Base-by-base conservation (phyloP, 2,329 filamentous ascomycete genomes). In the Fusarium sacchari region DNA sequence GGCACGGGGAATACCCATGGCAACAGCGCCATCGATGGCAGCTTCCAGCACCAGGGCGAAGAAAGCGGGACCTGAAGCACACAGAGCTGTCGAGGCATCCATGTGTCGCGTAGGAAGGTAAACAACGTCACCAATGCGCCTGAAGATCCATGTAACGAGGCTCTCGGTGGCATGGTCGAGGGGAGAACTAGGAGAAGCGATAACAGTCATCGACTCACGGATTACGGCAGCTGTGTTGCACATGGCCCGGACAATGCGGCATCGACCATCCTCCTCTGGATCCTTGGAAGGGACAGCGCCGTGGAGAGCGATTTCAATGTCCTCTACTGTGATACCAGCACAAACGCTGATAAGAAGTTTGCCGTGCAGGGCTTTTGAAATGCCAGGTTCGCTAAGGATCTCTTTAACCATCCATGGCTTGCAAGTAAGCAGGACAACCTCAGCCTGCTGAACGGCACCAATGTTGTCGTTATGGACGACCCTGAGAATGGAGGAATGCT, bases 331-430 rank as follows among this genome's bases (percentile, higher is more conserved):
- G 28, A 96, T 89, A 64, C 95, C 95, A 9, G 94, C 94, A 69
- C 93, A 90, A 75, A 97, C 94, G 78, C 90, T 93, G 80, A 97
- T 92, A 43, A 97, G 86, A 10, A 97, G 87, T 82, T 97, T 97
- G 47, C 93, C 93, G 67, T 89, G 85, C 20, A 97, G 87, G 3
- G 94, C 94, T 71, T 92, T 88, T 57, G 86, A 85, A 84, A 97
- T 93, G 52, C 92, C 93, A 6, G 89, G 83, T 66, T 88, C 89
- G 61, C 86, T 84, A 4, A 97, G 87, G 49, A 97, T 88, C 20
- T 90, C 89, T 65, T 88, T 86, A 68, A 93, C 90, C 85, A 92
- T 91, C 79, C 93, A 89, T 3, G 94, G 93, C 83, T 97, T 96
- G 87, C 94, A 97, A 36, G 90, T 90, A 3, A 97, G 87, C 30